Evolutionary conservation across 192 early-diverging fungal species (phyloP), one percentile per base, ranked within the genome.

Genomic region (Coemansia sp.): DNA sequence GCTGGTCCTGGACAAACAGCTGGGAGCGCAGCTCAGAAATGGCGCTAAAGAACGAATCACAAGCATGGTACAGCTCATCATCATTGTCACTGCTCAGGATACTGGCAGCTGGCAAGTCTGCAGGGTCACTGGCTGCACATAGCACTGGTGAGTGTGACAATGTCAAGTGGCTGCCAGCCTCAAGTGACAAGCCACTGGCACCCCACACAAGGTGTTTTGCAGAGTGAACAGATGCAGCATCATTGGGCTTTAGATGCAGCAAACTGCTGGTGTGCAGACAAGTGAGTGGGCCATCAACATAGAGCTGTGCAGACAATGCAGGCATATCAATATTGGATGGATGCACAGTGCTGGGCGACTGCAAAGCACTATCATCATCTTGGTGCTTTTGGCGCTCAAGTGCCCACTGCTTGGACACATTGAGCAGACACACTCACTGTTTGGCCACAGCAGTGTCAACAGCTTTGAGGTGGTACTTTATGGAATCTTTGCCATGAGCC

Each of bases 401-500:
- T 14, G 83, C 81, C 86, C 86, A 91, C 63, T 85, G 81, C 75
- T 89, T 90, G 36, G 90, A 88, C 57, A 91, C 89, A 26, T 86
- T 87, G 17, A 94, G 77, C 26, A 88, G 81, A 60, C 87, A 82
- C 9, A 92, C 89, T 91, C 93, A 94, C 63, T 87, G 86, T 68
- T 90, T 89, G 61, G 93, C 91, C 49, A 90, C 85, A 15, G 82
- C 86, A 5, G 85, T 82, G 42, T 85, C 79, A 4, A 74, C 68
- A 9, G 90, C 89, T 58, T 86, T 84, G 53, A 94, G 68, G 25
- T 84, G 84, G 60, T 90, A 94, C 48, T 84, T 82, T 47, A 88
- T 83, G 9, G 85, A 87, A 8, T 90, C 92, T 54, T 88, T 90
- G 42, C 89, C 90, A 37, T 88, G 83, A 0, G 92, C 86, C 58